A percentile compares a stretch with the other conserved stretches of the same genome.
These are phyloP conservation scores for Corymbia citriodora DNA, from an alignment of 441 rosid species.

Conservation along the genomic window DNA sequence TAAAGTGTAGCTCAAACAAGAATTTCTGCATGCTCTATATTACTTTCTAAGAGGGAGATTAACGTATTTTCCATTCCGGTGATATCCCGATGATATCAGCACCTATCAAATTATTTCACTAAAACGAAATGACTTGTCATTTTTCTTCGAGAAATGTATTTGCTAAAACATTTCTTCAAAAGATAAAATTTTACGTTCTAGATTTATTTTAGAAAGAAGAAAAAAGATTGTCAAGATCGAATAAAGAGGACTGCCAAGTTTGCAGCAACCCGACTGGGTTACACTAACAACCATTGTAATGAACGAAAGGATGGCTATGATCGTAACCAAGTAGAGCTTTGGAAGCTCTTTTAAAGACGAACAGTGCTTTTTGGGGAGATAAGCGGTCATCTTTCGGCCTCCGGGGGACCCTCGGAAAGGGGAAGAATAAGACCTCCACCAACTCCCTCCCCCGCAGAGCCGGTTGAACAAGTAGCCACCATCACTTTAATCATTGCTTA, in stretches of 20 bases:
- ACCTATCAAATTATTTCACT: neutral
- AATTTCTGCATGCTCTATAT: neutral
- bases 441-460: constrained; percentile 1
- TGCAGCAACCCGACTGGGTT: neutral
- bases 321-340: neutral
- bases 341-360: neutral
- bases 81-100: neutral
- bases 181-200: neutral
- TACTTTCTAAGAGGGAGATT: neutral
- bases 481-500: constrained; percentile 22
- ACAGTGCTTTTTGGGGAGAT: neutral
- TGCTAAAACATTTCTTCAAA: neutral
- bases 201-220: neutral
- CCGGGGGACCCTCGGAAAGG: neutral
- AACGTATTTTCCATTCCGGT: neutral
- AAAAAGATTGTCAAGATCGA: neutral
- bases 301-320: neutral
- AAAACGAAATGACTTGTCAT: neutral
- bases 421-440: constrained; percentile 10
- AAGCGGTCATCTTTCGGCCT: constrained; percentile 14
- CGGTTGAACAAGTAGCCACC: constrained; percentile 10
- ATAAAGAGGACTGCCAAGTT: neutral
- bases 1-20: neutral
- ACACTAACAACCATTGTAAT: neutral
- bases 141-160: accelerated